A percentile compares a stretch with the other conserved stretches of the same genome.
These are phyloP conservation scores for Paramyrothecium roridum DNA, from an alignment of 2,329 filamentous ascomycete genomes.

Conservation along the genomic window DNA sequence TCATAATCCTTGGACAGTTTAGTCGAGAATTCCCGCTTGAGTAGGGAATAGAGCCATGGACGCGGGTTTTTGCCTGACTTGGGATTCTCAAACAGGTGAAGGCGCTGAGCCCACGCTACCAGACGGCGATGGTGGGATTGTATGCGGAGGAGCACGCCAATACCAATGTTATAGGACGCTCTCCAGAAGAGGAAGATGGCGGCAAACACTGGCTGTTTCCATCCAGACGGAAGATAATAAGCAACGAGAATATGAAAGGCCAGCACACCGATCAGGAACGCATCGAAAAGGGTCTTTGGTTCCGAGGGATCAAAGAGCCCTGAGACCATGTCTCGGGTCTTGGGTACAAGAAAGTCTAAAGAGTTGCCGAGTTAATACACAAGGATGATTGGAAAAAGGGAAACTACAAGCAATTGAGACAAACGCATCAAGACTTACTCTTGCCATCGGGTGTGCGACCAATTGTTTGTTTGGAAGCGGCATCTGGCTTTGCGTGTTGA, in stretches of 20 bases:
- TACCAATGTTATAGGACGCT: constrained; percentile 87
- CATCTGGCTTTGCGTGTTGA: neutral
- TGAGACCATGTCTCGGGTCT: constrained; percentile 98
- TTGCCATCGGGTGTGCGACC: constrained; percentile 88
- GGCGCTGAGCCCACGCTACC: constrained; percentile 82
- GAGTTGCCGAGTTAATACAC: too few relatives aligned
- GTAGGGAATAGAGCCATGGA: constrained; percentile 75
- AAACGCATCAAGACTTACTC: constrained; percentile 54
- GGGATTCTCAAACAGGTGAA: constrained; percentile 82
- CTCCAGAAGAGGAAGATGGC: constrained; percentile 89
- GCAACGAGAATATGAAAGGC: constrained; percentile 71
- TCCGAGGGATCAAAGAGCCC: constrained; percentile 92
- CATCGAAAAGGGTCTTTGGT: constrained; percentile 90
- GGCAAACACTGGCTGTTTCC: constrained; percentile 77
- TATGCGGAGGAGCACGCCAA: constrained; percentile 81
- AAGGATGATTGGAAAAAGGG: constrained; percentile 15
- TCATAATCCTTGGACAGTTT: constrained; percentile 94
- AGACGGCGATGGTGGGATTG: constrained; percentile 88
- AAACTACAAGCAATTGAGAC: constrained; percentile 4
- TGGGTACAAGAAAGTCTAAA: constrained; percentile 91
- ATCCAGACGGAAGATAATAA: constrained; percentile 65
- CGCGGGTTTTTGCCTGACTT: constrained; percentile 77
- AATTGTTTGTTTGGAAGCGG: constrained; percentile 68
- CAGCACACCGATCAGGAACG: constrained; percentile 74
- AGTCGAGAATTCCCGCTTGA: constrained; percentile 88